Conservation (phyloP, 2,329 filamentous ascomycete species). For the Stachybotrys echinatus region DNA sequence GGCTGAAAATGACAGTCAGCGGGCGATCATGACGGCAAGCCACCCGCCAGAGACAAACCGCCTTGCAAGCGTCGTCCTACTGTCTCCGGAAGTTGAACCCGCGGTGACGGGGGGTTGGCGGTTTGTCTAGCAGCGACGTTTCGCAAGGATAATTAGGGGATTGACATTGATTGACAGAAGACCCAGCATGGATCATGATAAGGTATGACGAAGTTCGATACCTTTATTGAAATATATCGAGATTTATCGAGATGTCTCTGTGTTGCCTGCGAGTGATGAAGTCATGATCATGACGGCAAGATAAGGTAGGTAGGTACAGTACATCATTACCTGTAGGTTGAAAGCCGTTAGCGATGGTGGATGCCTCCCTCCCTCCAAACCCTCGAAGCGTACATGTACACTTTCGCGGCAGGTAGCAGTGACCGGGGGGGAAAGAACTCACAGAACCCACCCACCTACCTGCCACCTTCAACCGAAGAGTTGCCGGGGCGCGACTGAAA, state of each 20-base stretch:
- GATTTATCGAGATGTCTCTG: too few relatives aligned
- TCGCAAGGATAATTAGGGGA: neutral
- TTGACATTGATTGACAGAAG: neutral
- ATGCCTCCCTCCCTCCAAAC: neutral
- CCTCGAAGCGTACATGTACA: neutral
- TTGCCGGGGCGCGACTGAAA: neutral
- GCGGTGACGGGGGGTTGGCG: neutral
- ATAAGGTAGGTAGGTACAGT: too few relatives aligned
- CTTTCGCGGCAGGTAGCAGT: neutral
- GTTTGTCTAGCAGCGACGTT: neutral
- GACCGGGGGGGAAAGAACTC: neutral
- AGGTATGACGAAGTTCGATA: neutral
- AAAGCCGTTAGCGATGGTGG: neutral
- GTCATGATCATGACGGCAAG: too few relatives aligned
- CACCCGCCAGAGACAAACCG: neutral
- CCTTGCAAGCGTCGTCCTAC: neutral
- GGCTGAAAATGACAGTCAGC: neutral
- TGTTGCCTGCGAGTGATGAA: too few relatives aligned
- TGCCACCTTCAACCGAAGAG: neutral
- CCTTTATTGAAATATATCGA: too few relatives aligned
- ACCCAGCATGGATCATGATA: too few relatives aligned
- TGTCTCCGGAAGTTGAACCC: neutral
- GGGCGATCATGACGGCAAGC: neutral
- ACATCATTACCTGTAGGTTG: neutral
- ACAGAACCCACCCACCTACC: neutral